Percentiles rank a stretch among this genome's conserved stretches.
These are phyloP conservation scores for Corylus avellana DNA, from an alignment of 306 rosid genomes.

Conservation along the genomic window DNA sequence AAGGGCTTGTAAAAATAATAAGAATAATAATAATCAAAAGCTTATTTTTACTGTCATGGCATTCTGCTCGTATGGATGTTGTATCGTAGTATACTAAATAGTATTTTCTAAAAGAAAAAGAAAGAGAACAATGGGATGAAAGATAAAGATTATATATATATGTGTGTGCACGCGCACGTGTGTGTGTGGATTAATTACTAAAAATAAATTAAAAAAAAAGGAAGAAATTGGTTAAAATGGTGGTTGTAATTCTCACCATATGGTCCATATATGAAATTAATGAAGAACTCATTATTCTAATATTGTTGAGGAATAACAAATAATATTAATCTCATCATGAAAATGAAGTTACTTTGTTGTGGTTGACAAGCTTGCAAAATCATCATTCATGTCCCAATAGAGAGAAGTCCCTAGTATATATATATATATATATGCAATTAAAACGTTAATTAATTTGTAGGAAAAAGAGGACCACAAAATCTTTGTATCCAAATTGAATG, in stretches of 20 bases:
- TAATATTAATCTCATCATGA: not conserved
- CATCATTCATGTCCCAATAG: not conserved
- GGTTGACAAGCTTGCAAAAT: not conserved
- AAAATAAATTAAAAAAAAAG: not conserved
- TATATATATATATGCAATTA: too few species aligned
- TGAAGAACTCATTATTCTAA: not conserved
- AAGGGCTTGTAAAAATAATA: too few species aligned
- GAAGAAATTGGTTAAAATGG: not conserved
- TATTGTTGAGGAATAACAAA: not conserved
- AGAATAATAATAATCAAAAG: too few species aligned
- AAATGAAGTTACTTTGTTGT: not conserved
- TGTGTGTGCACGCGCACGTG: accelerated
- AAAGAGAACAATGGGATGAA: too few species aligned
- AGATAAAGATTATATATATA: too few species aligned
- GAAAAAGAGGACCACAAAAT: not conserved
- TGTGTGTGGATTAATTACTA: too few species aligned
- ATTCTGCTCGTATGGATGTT: too few species aligned
- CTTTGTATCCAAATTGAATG: not conserved
- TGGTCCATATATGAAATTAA: not conserved
- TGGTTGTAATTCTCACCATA: not conserved
- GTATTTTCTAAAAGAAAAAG: too few species aligned
- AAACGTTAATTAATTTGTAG: not conserved
- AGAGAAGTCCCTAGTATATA: not conserved
- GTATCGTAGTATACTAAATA: too few species aligned
- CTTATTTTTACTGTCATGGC: too few species aligned